phyloP scores from a whole-genome alignment of 106 monocot species.

The Dioscorea zingiberensis region DNA sequence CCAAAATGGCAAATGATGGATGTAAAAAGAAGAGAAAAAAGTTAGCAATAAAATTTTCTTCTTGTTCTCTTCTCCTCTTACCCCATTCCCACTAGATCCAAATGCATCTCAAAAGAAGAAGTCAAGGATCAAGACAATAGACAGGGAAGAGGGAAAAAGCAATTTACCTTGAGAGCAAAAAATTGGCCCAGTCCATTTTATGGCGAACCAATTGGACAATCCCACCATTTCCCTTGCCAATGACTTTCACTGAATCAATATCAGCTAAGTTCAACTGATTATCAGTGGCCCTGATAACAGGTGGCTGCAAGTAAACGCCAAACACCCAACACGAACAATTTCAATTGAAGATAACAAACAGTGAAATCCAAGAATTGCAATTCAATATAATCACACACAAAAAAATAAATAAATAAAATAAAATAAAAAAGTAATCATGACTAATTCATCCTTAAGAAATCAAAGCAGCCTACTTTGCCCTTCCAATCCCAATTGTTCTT shows the following conservation, averaged over 20 bases:
- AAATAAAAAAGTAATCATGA: background rate
- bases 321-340: background rate
- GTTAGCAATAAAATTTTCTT: background rate
- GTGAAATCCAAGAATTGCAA: background rate
- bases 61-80: too few species aligned
- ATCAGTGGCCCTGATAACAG: conserved; percentile 55
- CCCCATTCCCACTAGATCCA: too few species aligned
- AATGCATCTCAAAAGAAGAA: background rate
- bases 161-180: conserved; percentile 87
- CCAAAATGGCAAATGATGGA: too few species aligned
- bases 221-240: conserved; percentile 79
- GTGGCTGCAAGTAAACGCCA: conserved; percentile 23
- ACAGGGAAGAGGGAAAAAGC: background rate
- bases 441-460: background rate
- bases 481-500: too few species aligned
- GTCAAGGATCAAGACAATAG: background rate
- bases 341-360: background rate
- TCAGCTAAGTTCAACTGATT: conserved; percentile 62
- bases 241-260: conserved; percentile 68
- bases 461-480: background rate
- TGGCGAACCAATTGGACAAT: conserved; percentile 79
- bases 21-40: too few species aligned
- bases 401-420: background rate
- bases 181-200: conserved; percentile 93
- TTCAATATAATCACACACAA: background rate